Evolutionary conservation across 78 protist genomes (phyloP), one percentile per base, ranked within the genome.

Genomic region (Anaeramoeba flamelloides): DNA sequence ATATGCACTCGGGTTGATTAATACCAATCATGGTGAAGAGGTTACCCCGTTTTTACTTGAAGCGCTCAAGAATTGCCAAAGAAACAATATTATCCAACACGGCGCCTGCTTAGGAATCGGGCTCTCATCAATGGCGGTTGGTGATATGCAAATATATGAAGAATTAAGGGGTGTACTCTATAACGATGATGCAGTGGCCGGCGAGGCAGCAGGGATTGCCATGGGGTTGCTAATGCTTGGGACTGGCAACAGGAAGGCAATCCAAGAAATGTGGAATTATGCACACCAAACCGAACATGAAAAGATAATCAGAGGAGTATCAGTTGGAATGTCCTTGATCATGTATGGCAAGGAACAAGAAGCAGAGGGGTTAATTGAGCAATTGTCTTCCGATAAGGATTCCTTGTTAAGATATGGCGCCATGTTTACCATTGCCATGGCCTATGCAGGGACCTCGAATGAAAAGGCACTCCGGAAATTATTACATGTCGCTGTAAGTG

Each of bases 241-340:
- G 76, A 78, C 92, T 22, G 95, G 83, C 2, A 26, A 79, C 74
- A 39, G 1, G 41, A 64, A 75, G 41, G 87, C 91, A 0, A 41
- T 94, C 41, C 83, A 88, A n/a, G 93, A 89, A 69, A 86, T 97
- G 96, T 3, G 93, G 39, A 79, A 36, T 79, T 86, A 85, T 77
- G 99, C 98, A 34, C 97, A 90, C 41, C 96, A 94, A 74, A 94
- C 98, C 26, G 87, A 88, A 83, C 98, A 97, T 88, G 99, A 97
- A 83, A 95, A 95, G 87, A 94, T 92, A 41, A 93, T 92, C 74
- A 86, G 97, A 32, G 93, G 94, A 1, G 34, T 92, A 2, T 89
- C 93, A 2, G 32, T 96, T 78, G 97, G 92, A 40, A 36, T 95
- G 1, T 91, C 98, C 2, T 36, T 94, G 53, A 76, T 86, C 77